Evolutionary conservation across 73 alveolate species (phyloP).

Genomic region (Symbiodinium pilosum): DNA sequence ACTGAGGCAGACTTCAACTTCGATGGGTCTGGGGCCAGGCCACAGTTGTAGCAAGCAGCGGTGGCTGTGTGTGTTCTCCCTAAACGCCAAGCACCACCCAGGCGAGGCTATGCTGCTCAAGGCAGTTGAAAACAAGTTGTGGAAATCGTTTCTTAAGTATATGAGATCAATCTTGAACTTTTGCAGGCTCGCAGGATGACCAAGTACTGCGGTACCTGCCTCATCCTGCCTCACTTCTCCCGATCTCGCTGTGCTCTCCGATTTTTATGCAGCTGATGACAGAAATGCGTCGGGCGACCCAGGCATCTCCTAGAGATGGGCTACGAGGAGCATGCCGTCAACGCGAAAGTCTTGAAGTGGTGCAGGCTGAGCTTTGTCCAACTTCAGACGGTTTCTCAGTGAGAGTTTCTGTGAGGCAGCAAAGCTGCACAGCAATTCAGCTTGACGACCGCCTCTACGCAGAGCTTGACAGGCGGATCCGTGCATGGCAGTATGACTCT

Average conservation of each 20-base stretch:
- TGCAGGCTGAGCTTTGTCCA: constrained; percentile 27
- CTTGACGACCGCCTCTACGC: constrained; percentile 57
- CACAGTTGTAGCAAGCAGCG: too few species aligned
- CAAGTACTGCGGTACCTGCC: not conserved
- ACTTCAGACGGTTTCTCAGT: not conserved
- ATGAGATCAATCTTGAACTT: too few species aligned
- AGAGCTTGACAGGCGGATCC: constrained; percentile 43
- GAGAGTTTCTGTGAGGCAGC: constrained; percentile 19
- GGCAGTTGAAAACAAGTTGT: too few species aligned
- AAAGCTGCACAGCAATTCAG: constrained; percentile 34
- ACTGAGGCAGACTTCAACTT: too few species aligned
- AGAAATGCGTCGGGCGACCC: not conserved
- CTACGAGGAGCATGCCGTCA: constrained; percentile 54
- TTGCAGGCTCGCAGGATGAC: not conserved
- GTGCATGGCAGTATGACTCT: too few species aligned
- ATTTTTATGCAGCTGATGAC: too few species aligned
- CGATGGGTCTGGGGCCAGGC: too few species aligned
- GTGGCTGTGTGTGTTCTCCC: too few species aligned
- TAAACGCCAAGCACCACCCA: too few species aligned
- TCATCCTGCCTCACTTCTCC: not conserved
- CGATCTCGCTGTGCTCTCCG: not conserved
- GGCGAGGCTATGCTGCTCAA: too few species aligned
- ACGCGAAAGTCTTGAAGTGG: constrained; percentile 48
- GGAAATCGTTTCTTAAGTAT: too few species aligned
- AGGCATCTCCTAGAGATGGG: constrained; percentile 86